Evolutionary conservation across 768 basidiomycete genomes (phyloP), one percentile per base, ranked within the genome.

Genomic region (Gyrodon lividus): DNA sequence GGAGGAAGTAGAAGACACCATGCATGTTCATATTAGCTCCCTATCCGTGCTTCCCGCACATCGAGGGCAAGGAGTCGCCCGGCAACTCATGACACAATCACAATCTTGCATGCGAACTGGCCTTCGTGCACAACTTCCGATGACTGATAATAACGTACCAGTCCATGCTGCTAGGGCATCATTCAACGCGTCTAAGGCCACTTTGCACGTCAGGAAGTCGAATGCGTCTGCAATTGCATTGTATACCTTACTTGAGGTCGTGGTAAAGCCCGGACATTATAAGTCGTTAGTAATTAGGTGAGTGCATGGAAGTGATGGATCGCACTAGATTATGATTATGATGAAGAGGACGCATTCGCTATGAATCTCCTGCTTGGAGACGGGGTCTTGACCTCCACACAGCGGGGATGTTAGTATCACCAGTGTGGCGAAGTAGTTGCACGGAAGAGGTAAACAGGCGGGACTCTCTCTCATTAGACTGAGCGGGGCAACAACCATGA

Each of bases 181-280:
- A 10, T 56, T 43, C 34, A 22, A 42, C 20, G 50, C 30, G 19
- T 45, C 51, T 16, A 22, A 55, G 35, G 46, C 52, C 6, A 56
- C 52, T 14, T 35, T 48, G 22, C 24, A 57, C 17, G 48, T 55
- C 5, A 34, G 26, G 7, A 47, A 47, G 49, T 58, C 54, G 6
- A 55, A 57, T 28, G 54, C 48, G 38, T 41, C 24, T 44, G 56
- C 49, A 5, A 41, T 58, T n/a, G 19, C 37, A 37, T 50, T 55
- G 10, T 54, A 52, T 17, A 41, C 42, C 5, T 54, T 46, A 1
- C 45, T 55, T 39, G 33, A 46, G 39, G 51, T 37, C 7, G 14
- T 37, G 38, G 48, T 13, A 23, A 46, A 47, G 38, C 46, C 43
- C 22, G 9, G 24, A 19, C 30, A 2, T 17, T 55, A 43, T 49